Base-by-base conservation (phyloP, 192 early-diverging fungal genomes). In the Obelidium mucronatum region DNA sequence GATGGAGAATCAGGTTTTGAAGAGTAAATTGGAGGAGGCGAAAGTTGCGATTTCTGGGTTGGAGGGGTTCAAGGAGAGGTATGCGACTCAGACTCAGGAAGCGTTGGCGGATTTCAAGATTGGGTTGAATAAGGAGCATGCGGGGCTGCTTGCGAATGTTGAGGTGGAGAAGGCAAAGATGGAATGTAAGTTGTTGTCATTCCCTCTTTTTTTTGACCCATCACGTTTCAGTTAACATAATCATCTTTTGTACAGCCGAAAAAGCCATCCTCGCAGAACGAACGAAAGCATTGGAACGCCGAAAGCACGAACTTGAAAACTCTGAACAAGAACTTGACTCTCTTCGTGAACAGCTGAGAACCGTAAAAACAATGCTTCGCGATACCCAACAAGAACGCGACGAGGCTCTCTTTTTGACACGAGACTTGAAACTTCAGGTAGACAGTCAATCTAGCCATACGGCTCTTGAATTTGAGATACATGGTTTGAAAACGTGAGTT, bases 391-490 rank as follows among this genome's bases (percentile, higher is more conserved):
- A 40, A 28, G 82, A 83, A 34, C 81, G 63, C 36, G 84, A 85
- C 35, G 79, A 85, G 1, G 74, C 76, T 22, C 3, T 79, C 15
- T 54, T 78, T 62, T 28, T 53, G 22, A 61, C 75, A 8, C 79
- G 66, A 55, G 84, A 85, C 62, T 48, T 85, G 73, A 74, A 83
- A 73, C 63, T 85, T 31, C 73, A 76, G 66, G 58, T 69, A 13
- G 52, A 34, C 22, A 72, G 22, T 53, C 76, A 42, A 51, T 75
- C 78, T 74, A 74, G 58, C 2, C 77, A 81, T 19, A 44, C 73
- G 3, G 73, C 79, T 11, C 55, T 89, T 19, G 86, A 88, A 70
- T 87, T 86, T 80, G 87, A 88, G 63, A 86, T 88, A 26, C 71
- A 70, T 31, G 79, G 70, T 63, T 77, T 88, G 3, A 88, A 88